Evolutionary conservation across 2,329 filamentous ascomycete species (phyloP), one percentile per base, ranked within the genome.

Genomic region (Setomelanomma holmii): DNA sequence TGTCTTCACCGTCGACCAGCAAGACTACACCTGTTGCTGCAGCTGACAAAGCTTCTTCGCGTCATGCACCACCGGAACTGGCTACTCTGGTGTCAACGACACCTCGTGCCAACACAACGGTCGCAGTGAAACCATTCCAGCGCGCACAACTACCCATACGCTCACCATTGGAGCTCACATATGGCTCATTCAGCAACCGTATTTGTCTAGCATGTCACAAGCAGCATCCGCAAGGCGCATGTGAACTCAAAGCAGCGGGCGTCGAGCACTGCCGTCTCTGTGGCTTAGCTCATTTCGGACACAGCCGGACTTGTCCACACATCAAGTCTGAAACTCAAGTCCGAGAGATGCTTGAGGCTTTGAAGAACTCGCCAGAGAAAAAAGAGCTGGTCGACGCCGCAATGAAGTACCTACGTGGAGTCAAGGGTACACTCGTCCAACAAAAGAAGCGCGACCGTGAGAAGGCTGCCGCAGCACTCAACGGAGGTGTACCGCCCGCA

Each of bases 221-320:
- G 19, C 53, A 63, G n/a, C 87, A 89, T 66, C 69, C 77, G 1
- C 67, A 75, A 11, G 86, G 86, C n/a, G 77, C 79, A 36, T 90
- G 87, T 64, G 82, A 82, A 8, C 74, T 89, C 24, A 87, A 86
- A 66, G 58, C 79, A 4, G 81, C 82, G 7, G 84, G 84, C 1
- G 77, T 82, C 2, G 86, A 89, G 62, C 74, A 82, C 60, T 90
- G 88, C 69, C 82, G 82, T 5, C 79, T 89, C 52, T 90, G 88
- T 66, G 72, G 72, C 1, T 78, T 89, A 5, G 89, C 88, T 55
- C 86, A 86, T 14, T 78, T 85, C 19, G 86, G 85, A 2, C 67
- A 78, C 46, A 72, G 74, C 1, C 78, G 83, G 24, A 80, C 79
- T 7, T 90, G 88, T 64, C 84, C 86, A 12, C 84, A 87, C 65